These are phyloP conservation scores for Neurospora africana DNA, from an alignment of 495 filamentous ascomycete species.

Conservation along the genomic window DNA sequence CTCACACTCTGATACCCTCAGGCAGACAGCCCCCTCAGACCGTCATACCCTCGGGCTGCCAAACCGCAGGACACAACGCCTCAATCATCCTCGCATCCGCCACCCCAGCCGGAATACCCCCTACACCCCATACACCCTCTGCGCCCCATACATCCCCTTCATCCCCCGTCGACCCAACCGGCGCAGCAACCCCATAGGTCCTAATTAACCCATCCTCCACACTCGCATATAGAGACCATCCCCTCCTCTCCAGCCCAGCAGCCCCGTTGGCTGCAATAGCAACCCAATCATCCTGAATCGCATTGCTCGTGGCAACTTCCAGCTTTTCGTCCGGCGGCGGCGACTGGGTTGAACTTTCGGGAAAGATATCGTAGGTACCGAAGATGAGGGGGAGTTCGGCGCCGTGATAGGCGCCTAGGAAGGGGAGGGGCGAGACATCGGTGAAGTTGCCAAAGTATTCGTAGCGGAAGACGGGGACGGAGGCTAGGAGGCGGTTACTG, in stretches of 20 bases:
- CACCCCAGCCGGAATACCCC: not conserved
- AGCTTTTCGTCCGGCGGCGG: not conserved
- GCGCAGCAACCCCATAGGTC: not conserved
- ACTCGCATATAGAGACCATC: not conserved
- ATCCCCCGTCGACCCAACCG: not conserved
- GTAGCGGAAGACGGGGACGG: slow-evolving; percentile 31
- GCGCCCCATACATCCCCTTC: not conserved
- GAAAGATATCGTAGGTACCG: slow-evolving; percentile 29
- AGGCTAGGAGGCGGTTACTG: slow-evolving; percentile 15
- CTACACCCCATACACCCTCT: not conserved
- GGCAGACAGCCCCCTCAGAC: not conserved
- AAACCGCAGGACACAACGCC: not conserved
- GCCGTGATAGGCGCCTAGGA: slow-evolving; percentile 43
- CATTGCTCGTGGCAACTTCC: slow-evolving; percentile 18
- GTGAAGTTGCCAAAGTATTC: slow-evolving; percentile 38
- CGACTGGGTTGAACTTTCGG: slow-evolving; percentile 18
- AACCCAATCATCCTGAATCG: slow-evolving; percentile 35
- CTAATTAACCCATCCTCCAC: not conserved
- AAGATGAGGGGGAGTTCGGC: slow-evolving; percentile 40
- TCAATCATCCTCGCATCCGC: not conserved
- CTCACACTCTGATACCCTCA: not conserved
- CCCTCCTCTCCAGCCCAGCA: not conserved
- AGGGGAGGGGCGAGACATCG: slow-evolving; percentile 29
- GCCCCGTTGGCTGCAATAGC: slow-evolving; percentile 21
- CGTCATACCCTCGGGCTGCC: not conserved